Percentiles rank a stretch among this genome's conserved stretches.
phyloP scores from a whole-genome alignment of 2,329 filamentous ascomycete species.

The Penicillium italicum region DNA sequence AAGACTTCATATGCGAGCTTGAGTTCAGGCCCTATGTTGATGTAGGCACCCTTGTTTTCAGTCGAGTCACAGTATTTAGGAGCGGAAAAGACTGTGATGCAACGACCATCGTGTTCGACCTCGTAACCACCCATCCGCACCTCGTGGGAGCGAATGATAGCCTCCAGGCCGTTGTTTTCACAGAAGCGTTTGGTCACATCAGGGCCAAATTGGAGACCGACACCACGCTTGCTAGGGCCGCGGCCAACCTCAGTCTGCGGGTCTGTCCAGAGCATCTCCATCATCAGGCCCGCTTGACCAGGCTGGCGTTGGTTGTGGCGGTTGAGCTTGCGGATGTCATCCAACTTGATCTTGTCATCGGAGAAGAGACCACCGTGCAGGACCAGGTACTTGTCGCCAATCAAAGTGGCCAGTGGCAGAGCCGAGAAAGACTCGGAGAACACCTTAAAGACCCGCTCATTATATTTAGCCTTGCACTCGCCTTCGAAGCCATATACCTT shows the following conservation, averaged over 20 bases:
- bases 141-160: conserved; percentile 95
- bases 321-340: conserved; percentile 91
- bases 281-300: conserved; percentile 92
- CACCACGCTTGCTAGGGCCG: conserved; percentile 92
- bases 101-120: conserved; percentile 90
- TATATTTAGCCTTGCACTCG: conserved; percentile 98
- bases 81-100: conserved; percentile 97
- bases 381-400: conserved; percentile 86
- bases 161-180: conserved; percentile 89
- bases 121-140: conserved; percentile 99
- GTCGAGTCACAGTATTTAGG: conserved; percentile 97
- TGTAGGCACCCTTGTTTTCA: conserved; percentile 96
- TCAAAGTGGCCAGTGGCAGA: conserved; percentile 82
- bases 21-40: conserved; percentile 89
- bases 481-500: conserved; percentile 97
- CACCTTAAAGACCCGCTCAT: conserved; percentile 89
- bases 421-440: conserved; percentile 98
- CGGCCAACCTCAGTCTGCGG: conserved; percentile 81
- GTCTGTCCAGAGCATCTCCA: conserved; percentile 99
- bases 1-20: conserved; percentile 92
- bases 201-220: conserved; percentile 93
- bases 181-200: conserved; percentile 97
- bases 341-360: conserved; percentile 81
- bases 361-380: conserved; percentile 95
- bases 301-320: conserved; percentile 88